These are phyloP conservation scores for Tetrahymena thermophila DNA, from an alignment of 73 alveolate species.

Conservation along the genomic window DNA sequence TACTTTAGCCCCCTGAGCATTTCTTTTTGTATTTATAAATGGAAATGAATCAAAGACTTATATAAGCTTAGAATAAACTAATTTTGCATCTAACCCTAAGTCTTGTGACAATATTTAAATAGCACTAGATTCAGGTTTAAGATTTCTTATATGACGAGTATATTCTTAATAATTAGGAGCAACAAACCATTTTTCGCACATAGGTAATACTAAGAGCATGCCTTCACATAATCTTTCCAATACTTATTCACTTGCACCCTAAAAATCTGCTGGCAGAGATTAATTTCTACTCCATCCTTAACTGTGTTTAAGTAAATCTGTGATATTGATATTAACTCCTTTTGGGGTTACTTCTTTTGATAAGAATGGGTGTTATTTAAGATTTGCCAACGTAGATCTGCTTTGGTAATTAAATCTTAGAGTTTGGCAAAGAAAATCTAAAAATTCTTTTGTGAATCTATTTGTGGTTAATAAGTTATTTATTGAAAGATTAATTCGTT, in stretches of 20 bases:
- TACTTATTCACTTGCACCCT: neutral
- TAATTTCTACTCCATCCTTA: neutral
- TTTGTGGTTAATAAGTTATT: neutral
- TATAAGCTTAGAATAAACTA: neutral
- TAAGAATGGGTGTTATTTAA: neutral
- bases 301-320: neutral
- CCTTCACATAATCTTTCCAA: neutral
- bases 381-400: neutral
- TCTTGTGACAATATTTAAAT: neutral
- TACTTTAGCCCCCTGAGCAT: neutral
- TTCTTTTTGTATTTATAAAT: neutral
- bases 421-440: neutral
- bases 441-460: neutral
- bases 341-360: neutral
- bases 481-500: neutral
- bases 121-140: neutral
- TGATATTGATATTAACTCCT: neutral
- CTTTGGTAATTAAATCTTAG: neutral
- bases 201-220: neutral
- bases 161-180: neutral
- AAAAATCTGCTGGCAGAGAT: neutral
- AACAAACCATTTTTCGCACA: neutral
- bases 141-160: neutral
- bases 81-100: neutral
- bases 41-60: neutral